Base-by-base conservation (phyloP, 495 filamentous ascomycete species). In the Hypoxylon lienhwacheense region DNA sequence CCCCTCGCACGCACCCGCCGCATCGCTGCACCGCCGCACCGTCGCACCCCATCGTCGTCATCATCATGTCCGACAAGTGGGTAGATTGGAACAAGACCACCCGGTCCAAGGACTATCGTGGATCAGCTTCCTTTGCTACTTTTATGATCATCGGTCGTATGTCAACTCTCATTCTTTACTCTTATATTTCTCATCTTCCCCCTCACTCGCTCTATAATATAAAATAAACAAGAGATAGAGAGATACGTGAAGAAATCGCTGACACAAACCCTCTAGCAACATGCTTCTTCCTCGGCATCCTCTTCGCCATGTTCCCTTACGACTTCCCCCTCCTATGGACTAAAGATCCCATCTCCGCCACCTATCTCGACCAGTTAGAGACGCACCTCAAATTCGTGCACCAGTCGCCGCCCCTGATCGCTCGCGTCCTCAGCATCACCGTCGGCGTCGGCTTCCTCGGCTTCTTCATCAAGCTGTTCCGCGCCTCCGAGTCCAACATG, bases 321-420 rank as follows among this genome's bases (percentile, higher is more conserved):
- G 93, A 98, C 82, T 96, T 91, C 78, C 89, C 91, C 40, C 86
- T 97, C 51, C 89, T 98, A 26, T 98, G 93, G 93, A 86, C 88
- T 24, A 80, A 82, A 4, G 75, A 76, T 36, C 76, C 80, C 0
- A 81, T 86, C 26, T 75, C 82, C 7, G 58, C 73, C 11, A 68
- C 77, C n/a, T 89, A 87, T 80, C 88, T 84, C 68, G 80, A 85
- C 69, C 81, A 87, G 65, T 79, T 96, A 24, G 92, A 97, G 73
- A 77, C 79, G 12, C 93, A 98, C 77, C 85, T 97, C 16, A 81
- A 79, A 34, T 87, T 95, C 72, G 73, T 98, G 34, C 86, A 95
- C 73, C 81, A 83, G 55, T 88, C 91, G 2, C 93, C 93, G 2
- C 88, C 89, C 0, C 79, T 97, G 17, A 95, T 98, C 72, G 80